phyloP scores from a whole-genome alignment of 2,329 filamentous ascomycete species.

The Pseudogymnoascus sp. region DNA sequence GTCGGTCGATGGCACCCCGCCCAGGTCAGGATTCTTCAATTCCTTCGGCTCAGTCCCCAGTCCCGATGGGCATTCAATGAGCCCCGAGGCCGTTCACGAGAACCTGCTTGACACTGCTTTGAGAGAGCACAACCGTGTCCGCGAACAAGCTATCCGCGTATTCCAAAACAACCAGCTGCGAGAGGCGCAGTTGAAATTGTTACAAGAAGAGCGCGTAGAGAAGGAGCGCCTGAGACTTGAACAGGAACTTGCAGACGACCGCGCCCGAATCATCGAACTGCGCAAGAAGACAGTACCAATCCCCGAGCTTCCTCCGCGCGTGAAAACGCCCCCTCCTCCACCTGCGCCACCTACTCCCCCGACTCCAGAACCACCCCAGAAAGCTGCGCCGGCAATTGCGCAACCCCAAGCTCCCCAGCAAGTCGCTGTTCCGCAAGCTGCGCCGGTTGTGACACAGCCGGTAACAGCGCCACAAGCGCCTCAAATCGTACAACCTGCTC shows the following conservation, averaged over 20 bases:
- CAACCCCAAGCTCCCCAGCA: neutral
- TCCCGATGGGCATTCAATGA: neutral
- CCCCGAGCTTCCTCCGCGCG: conserved; percentile 13
- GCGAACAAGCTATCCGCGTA: conserved; percentile 41
- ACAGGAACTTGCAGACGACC: conserved; percentile 9
- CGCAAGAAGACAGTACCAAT: conserved; percentile 32
- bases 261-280: conserved; percentile 19
- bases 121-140: conserved; percentile 58
- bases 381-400: conserved; percentile 1
- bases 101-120: conserved; percentile 59
- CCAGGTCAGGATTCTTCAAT: conserved; percentile 1
- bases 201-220: conserved; percentile 12
- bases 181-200: conserved; percentile 20
- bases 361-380: neutral
- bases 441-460: neutral
- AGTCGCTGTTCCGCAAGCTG: conserved; percentile 11
- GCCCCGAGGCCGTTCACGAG: conserved; percentile 15
- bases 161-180: conserved; percentile 41
- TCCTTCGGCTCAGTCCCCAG: conserved; percentile 5
- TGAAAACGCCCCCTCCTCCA: conserved; percentile 2
- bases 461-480: conserved; percentile 1
- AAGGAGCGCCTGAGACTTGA: neutral
- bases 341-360: conserved; percentile 5
- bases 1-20: neutral
- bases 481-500: neutral